Evolutionary conservation across 177 flowering plant genomes (phyloP), one percentile per base, ranked within the genome.

Genomic region (Tripterygium wilfordii): DNA sequence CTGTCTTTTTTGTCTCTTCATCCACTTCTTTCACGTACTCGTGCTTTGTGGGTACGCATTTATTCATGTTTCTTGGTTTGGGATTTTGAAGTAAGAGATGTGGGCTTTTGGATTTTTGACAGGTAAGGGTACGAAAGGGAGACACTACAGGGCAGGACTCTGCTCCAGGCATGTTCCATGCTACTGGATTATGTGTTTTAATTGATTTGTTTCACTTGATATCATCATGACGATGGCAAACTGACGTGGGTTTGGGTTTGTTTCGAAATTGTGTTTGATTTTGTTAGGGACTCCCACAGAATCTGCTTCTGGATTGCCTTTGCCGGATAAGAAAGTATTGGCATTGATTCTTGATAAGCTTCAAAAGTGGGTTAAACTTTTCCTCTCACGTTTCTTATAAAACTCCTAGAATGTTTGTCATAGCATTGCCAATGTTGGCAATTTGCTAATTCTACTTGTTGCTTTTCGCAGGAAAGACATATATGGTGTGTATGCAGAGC

Each of bases 401-500:
- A 12, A 7, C 12, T 30, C 8, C 33, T 35, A 5, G 7, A 17
- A 18, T 48, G 24, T 2, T 20, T 28, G 17, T 52, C 30, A 24
- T 13, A 31, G 5, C 53, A 2, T 23, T 8, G 45, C 33, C 33
- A 6, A 12, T 30, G 33, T 12, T 30, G 7, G 33, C 33, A 26
- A 1, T 20, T 28, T 17, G 49, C 30, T 29, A 12, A 31, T 9
- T 55, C 2, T 23, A 8, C 3, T 25, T 35, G 41, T 45, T 54
- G 46, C 31, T 17, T 15, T 27, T 33, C 43, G 64, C 83, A 87
- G 96, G 85, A 84, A 87, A 58, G 96, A 87, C 46, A 75, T 71
- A 3, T 87, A 87, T 61, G 89, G 92, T 32, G 96, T 84, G 49
- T 87, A 82, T 62, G 89, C 96, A 0, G 96, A 84, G 33, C 92